These are phyloP conservation scores for Phytophthora boehmeriae DNA, from an alignment of 352 stramenopile genomes.

Conservation along the genomic window DNA sequence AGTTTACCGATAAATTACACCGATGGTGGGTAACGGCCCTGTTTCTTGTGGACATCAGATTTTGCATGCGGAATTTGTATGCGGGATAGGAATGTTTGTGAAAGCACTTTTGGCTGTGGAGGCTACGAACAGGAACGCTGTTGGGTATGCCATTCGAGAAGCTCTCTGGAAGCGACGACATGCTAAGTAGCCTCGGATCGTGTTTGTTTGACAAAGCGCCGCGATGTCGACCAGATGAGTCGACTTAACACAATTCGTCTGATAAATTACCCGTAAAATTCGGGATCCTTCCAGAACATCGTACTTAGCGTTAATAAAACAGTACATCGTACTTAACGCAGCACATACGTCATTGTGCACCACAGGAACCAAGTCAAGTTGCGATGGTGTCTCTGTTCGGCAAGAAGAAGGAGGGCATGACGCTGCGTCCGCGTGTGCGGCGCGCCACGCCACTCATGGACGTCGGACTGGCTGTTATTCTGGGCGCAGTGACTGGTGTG, in stretches of 20 bases:
- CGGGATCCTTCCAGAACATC: constrained; percentile 35
- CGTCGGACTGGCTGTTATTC: constrained; percentile 52
- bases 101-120: too few relatives aligned
- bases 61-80: too few relatives aligned
- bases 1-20: neutral
- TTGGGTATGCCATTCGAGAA: too few relatives aligned
- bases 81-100: too few relatives aligned
- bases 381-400: constrained; percentile 43
- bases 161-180: too few relatives aligned
- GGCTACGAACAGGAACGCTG: too few relatives aligned
- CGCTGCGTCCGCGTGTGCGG: constrained; percentile 56
- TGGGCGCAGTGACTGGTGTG: constrained; percentile 62
- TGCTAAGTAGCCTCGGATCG: too few relatives aligned
- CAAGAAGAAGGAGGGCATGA: constrained; percentile 55
- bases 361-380: neutral
- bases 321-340: neutral
- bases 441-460: constrained; percentile 68
- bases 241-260: neutral
- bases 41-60: constrained; percentile 1
- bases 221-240: neutral
- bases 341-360: too few relatives aligned
- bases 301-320: constrained; percentile 18
- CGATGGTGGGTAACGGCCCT: neutral
- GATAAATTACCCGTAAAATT: constrained; percentile 12
- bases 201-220: too few relatives aligned